Percentiles rank a stretch among this genome's conserved stretches.
phyloP scores from a whole-genome alignment of 2,329 filamentous ascomycete species.

The Nothophoma quercina region DNA sequence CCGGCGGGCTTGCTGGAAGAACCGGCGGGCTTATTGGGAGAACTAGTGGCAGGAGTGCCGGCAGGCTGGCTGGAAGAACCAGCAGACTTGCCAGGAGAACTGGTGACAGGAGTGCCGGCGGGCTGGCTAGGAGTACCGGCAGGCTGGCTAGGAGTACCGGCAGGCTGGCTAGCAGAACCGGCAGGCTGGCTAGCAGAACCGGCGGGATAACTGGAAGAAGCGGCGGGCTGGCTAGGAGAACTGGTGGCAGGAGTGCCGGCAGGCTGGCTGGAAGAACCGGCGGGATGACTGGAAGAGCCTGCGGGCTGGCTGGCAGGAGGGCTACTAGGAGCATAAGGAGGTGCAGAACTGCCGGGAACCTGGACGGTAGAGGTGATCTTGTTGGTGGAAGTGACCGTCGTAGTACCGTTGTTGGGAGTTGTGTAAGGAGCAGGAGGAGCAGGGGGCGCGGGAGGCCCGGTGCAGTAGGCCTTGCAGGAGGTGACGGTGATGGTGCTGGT shows the following conservation, averaged over 20 bases:
- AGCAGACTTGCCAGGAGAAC: too few species aligned
- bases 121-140: not conserved
- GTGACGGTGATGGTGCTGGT: slow-evolving; percentile 20
- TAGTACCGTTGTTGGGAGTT: slow-evolving; percentile 6
- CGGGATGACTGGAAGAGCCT: not conserved
- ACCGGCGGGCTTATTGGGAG: not conserved
- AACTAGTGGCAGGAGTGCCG: not conserved
- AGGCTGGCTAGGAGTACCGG: too few species aligned
- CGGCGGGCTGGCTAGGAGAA: not conserved
- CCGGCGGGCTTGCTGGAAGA: not conserved
- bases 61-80: not conserved
- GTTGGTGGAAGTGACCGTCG: slow-evolving; percentile 10
- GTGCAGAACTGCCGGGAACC: slow-evolving; percentile 1
- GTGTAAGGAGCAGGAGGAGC: slow-evolving; percentile 3
- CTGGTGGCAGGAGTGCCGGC: slow-evolving; percentile 1
- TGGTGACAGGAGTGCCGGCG: too few species aligned
- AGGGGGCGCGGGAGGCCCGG: slow-evolving; percentile 9
- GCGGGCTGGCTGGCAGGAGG: too few species aligned
- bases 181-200: not conserved
- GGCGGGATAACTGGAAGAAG: not conserved
- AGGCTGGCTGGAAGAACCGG: not conserved
- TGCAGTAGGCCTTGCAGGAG: slow-evolving; percentile 11
- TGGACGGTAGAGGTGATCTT: slow-evolving; percentile 6
- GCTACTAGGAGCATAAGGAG: too few species aligned
- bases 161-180: not conserved